A percentile compares a stretch with the other conserved stretches of the same genome.
These are phyloP conservation scores for Phytopythium aichiense DNA, from an alignment of 352 stramenopile genomes.

Conservation along the genomic window DNA sequence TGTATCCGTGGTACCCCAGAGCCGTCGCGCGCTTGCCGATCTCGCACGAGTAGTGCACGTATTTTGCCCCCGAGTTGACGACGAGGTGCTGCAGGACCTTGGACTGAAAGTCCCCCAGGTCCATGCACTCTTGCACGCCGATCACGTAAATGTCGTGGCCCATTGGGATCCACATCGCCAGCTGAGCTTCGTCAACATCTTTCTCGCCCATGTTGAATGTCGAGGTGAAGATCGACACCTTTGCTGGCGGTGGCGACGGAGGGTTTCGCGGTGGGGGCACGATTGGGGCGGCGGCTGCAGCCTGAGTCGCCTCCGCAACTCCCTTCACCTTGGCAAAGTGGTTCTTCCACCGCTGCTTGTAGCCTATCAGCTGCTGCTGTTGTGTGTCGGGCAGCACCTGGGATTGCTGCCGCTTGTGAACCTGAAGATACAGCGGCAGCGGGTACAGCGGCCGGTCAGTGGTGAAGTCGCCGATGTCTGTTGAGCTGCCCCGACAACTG, in stretches of 20 bases:
- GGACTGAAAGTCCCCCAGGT: slow-evolving; percentile 62
- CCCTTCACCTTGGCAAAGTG: slow-evolving; percentile 17
- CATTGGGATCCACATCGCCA: slow-evolving; percentile 77
- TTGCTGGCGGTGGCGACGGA: slow-evolving; percentile 4
- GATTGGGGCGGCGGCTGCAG: neutral
- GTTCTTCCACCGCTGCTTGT: slow-evolving; percentile 7
- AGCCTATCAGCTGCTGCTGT: slow-evolving; percentile 5
- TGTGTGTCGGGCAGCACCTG: slow-evolving; percentile 2
- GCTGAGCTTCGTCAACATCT: slow-evolving; percentile 45
- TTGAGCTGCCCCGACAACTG: neutral
- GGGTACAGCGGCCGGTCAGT: neutral
- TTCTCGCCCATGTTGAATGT: slow-evolving; percentile 89
- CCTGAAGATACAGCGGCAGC: slow-evolving; percentile 4
- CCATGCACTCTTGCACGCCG: slow-evolving; percentile 90
- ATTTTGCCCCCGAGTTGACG: slow-evolving; percentile 46
- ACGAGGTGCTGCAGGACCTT: slow-evolving; percentile 66
- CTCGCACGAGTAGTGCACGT: slow-evolving; percentile 71
- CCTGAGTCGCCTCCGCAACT: slow-evolving; percentile 10
- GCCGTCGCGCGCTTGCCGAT: slow-evolving; percentile 79
- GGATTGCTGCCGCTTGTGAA: neutral
- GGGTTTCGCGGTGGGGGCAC: slow-evolving; percentile 7
- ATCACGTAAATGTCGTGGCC: slow-evolving; percentile 89
- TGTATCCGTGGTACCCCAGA: slow-evolving; percentile 85
- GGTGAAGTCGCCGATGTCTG: neutral
- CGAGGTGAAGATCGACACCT: slow-evolving; percentile 63